Percentiles rank a stretch among this genome's conserved stretches.
Evolutionary conservation across 106 monocot genomes (phyloP).

Genomic region (Acorus gramineus): DNA sequence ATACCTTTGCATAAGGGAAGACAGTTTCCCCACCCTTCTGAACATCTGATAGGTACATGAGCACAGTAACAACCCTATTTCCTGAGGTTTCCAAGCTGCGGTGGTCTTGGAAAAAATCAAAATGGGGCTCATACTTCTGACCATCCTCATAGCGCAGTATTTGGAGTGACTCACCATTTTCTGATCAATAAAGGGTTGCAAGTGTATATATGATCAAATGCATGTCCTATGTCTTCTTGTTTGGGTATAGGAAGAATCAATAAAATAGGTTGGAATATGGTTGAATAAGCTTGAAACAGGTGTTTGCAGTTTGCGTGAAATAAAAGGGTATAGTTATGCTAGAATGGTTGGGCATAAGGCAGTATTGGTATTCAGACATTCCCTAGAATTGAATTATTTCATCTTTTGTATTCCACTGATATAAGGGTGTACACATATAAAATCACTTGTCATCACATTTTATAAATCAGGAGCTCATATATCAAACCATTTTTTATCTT

Average conservation of each 20-base stretch:
- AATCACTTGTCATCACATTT: no score
- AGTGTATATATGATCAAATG: not conserved
- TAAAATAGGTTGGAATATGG: not conserved
- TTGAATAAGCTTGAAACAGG: no score
- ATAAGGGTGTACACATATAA: no score
- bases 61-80: constrained; percentile 70
- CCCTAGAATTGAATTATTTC: no score
- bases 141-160: constrained; percentile 72
- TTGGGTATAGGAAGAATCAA: not conserved
- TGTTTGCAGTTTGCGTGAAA: no score
- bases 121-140: constrained; percentile 86
- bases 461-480: no score
- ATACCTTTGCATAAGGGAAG: constrained; percentile 74
- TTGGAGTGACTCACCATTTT: constrained; percentile 82
- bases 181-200: constrained; percentile 15
- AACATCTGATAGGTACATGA: constrained; percentile 89
- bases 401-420: no score
- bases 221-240: no score
- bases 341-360: no score
- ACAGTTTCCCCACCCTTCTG: constrained; percentile 77
- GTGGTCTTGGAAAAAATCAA: constrained; percentile 75
- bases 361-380: no score
- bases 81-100: constrained; percentile 51
- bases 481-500: no score
- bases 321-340: no score